Conservation (phyloP, 2,329 filamentous ascomycete genomes). For the Zymoseptoria passerinii region DNA sequence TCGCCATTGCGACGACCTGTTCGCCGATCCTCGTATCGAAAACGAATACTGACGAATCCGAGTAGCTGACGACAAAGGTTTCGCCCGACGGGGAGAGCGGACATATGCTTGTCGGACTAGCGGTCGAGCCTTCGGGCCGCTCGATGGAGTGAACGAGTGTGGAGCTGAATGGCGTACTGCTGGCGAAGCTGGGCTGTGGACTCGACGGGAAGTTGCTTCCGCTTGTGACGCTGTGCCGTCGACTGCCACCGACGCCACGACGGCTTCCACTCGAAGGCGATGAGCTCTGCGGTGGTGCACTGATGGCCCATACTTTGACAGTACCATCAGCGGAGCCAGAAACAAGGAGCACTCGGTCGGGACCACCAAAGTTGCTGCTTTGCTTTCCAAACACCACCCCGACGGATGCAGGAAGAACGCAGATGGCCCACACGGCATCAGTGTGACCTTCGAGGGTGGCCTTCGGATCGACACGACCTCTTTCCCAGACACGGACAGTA, state of each 20-base stretch:
- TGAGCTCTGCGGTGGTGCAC: constrained; percentile 74
- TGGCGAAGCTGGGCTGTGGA: constrained; percentile 80
- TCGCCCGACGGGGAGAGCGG: constrained; percentile 75
- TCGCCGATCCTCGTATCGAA: constrained; percentile 91
- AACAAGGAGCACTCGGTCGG: constrained; percentile 81
- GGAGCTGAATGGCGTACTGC: constrained; percentile 76
- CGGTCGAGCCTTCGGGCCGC: constrained; percentile 43
- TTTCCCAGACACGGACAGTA: constrained; percentile 90
- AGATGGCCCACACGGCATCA: constrained; percentile 92
- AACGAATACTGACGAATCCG: constrained; percentile 80
- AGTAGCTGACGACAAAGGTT: constrained; percentile 86
- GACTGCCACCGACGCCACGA: constrained; percentile 62
- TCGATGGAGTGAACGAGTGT: constrained; percentile 81
- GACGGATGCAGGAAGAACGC: constrained; percentile 77
- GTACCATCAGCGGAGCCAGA: constrained; percentile 87
- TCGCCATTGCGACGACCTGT: constrained; percentile 86
- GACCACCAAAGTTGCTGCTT: constrained; percentile 61
- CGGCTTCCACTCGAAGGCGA: constrained; percentile 69
- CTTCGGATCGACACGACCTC: constrained; percentile 88
- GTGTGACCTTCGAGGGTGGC: constrained; percentile 89
- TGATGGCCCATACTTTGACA: constrained; percentile 90
- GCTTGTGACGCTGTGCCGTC: constrained; percentile 87
- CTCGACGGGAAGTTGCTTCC: constrained; percentile 85
- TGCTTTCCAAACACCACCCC: constrained; percentile 66
- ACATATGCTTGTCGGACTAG: constrained; percentile 87